These are phyloP conservation scores for Linum trigynum DNA, from an alignment of 345 rosid genomes.

Conservation along the genomic window DNA sequence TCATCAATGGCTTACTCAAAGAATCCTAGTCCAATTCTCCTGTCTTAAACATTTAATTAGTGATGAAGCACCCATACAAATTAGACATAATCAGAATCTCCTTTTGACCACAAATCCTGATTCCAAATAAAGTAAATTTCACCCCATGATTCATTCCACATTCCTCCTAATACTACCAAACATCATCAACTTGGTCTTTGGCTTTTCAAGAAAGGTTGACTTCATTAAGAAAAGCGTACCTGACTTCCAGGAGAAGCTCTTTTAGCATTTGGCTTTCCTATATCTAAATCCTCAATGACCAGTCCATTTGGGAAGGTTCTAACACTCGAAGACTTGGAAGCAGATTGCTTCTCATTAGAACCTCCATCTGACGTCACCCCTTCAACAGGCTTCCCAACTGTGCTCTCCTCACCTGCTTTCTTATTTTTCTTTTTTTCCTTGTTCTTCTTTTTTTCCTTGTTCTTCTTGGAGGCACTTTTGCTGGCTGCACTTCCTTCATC, in stretches of 20 bases:
- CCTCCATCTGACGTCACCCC: slow-evolving; percentile 22
- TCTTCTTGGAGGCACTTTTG: slow-evolving; percentile 40
- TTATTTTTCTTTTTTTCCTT: slow-evolving; percentile 24
- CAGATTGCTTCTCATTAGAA: slow-evolving; percentile 27
- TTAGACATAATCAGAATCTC: too few relatives aligned
- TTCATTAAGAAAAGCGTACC: slow-evolving; percentile 25
- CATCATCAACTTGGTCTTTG: too few relatives aligned
- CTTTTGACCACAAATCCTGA: too few relatives aligned
- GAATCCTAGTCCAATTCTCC: too few relatives aligned
- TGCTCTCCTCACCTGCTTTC: slow-evolving; percentile 27
- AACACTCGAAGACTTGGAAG: slow-evolving; percentile 45
- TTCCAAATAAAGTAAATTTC: too few relatives aligned
- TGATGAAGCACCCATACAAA: too few relatives aligned
- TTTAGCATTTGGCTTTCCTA: slow-evolving; percentile 88
- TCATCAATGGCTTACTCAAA: too few relatives aligned
- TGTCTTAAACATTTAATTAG: too few relatives aligned
- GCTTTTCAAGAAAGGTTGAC: not conserved
- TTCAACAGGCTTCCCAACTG: slow-evolving; percentile 20
- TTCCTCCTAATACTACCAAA: too few relatives aligned
- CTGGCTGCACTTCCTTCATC: slow-evolving; percentile 23
- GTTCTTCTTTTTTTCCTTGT: slow-evolving; percentile 57
- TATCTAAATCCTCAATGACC: slow-evolving; percentile 63
- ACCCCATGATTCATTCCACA: too few relatives aligned
- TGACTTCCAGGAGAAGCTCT: slow-evolving; percentile 71
- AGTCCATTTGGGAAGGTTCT: slow-evolving; percentile 79